Evolutionary conservation across 2,329 filamentous ascomycete species (phyloP), one percentile per base, ranked within the genome.

Genomic region (Amesomyces nigricolor): DNA sequence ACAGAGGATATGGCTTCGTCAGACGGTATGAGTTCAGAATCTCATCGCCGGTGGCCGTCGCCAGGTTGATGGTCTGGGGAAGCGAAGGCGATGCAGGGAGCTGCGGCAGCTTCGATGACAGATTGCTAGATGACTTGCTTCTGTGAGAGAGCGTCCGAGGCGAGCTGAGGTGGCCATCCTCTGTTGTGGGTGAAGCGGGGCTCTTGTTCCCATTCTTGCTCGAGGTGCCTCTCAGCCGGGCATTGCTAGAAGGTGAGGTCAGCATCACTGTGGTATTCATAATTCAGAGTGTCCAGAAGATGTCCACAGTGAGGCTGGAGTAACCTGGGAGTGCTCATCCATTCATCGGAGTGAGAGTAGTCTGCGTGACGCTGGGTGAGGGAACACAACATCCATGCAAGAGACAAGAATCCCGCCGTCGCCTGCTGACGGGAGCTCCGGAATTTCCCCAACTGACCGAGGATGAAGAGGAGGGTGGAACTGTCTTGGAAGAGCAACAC

Each of bases 1-100:
- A 88, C 61, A 85, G 72, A 6, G 85, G 84, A 39, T 76, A 68
- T 4, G 76, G 77, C 32, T 53, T 61, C 3, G 67, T 65, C 8
- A 69, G 64, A 52, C 64, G 66, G 50, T 68, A 68, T 19, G 63
- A 59, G 38, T 51, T 54, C 35, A 66, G 54, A 3, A 66, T 63
- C 30, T 71, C 72, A 5, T 72, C 69, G 44, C 66, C 67, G 46
- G 63, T 67, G 51, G 65, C 62, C 38, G 62, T 60, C 22, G 22
- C 22, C 52, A 59, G 61, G 55, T 54, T 56, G 42, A 64, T 61
- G 19, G 64, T 58, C 53, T 61, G 60, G 38, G 64, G 56, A 10
- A 65, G 60, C 9, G 65, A 62, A 13, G 64, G 63, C 32, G 65
- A 65, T 16, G 59, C 58, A 17, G 64, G 61, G 37, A 65, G 45